A percentile compares a stretch with the other conserved stretches of the same genome.
Conservation (phyloP, 208 protist genomes). For the Tritrichomonas musculus region DNA sequence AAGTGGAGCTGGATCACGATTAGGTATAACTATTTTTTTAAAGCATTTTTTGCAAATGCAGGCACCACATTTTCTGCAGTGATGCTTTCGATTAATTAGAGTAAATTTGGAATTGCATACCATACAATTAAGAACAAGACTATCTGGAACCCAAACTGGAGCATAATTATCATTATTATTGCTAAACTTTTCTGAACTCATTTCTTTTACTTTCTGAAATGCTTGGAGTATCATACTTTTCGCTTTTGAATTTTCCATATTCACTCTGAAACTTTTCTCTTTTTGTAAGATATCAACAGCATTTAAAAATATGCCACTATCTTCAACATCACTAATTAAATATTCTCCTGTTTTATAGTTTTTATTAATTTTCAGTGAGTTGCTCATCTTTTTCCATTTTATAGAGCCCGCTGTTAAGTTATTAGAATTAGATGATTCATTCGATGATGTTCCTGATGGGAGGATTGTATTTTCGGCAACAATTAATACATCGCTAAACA, state of each 20-base stretch:
- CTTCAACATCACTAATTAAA: neutral
- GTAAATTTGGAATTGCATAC: neutral
- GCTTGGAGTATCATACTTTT: neutral
- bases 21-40: neutral
- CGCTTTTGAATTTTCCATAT: neutral
- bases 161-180: neutral
- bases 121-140: neutral
- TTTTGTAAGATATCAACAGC: neutral
- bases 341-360: neutral
- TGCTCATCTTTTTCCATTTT: neutral
- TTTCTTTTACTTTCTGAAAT: neutral
- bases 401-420: neutral
- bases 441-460: no score
- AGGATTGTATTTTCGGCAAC: neutral
- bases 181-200: neutral
- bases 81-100: neutral
- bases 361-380: no score
- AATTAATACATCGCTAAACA: neutral
- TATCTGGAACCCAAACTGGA: constrained; percentile 18
- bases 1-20: no score
- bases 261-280: constrained; percentile 9
- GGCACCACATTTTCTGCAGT: neutral
- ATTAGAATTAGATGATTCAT: no score
- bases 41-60: neutral
- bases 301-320: neutral